A percentile compares a stretch with the other conserved stretches of the same genome.
phyloP scores from a whole-genome alignment of 2,329 filamentous ascomycete genomes.

The Huntiella moniliformis region DNA sequence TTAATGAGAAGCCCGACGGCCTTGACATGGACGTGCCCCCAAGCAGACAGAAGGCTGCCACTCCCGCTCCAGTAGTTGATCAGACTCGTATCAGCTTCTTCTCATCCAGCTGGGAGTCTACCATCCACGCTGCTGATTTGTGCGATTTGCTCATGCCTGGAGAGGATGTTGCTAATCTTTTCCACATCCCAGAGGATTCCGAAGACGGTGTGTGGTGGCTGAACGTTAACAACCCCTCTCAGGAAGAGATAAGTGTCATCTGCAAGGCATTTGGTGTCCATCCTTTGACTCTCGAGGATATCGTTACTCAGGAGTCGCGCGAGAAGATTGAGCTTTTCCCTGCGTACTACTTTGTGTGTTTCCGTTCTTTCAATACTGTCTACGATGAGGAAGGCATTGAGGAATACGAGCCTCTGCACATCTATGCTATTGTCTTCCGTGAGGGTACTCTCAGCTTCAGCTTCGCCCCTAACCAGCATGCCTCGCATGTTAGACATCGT shows the following conservation, averaged over 20 bases:
- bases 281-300: conserved; percentile 89
- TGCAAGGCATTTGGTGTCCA: conserved; percentile 93
- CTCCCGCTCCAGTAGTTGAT: conserved; percentile 20
- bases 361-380: conserved; percentile 73
- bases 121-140: conserved; percentile 76
- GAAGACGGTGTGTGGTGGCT: conserved; percentile 92
- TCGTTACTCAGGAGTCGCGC: conserved; percentile 81
- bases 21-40: background rate
- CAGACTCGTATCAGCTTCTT: conserved; percentile 89
- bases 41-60: background rate
- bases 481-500: conserved; percentile 72
- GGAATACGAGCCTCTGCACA: conserved; percentile 86
- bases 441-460: conserved; percentile 92
- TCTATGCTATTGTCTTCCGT: conserved; percentile 92
- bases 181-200: conserved; percentile 44
- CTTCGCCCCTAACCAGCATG: conserved; percentile 73
- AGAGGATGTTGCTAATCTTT: conserved; percentile 76
- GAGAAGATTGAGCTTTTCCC: conserved; percentile 98
- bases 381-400: conserved; percentile 59
- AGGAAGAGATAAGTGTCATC: conserved; percentile 71
- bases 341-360: conserved; percentile 95
- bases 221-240: conserved; percentile 76
- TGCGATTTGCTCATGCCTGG: conserved; percentile 77
- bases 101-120: conserved; percentile 83
- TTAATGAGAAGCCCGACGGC: conserved; percentile 25